A percentile compares a stretch with the other conserved stretches of the same genome.
Evolutionary conservation across 768 basidiomycete genomes (phyloP).

Genomic region (Amanita muscaria): DNA sequence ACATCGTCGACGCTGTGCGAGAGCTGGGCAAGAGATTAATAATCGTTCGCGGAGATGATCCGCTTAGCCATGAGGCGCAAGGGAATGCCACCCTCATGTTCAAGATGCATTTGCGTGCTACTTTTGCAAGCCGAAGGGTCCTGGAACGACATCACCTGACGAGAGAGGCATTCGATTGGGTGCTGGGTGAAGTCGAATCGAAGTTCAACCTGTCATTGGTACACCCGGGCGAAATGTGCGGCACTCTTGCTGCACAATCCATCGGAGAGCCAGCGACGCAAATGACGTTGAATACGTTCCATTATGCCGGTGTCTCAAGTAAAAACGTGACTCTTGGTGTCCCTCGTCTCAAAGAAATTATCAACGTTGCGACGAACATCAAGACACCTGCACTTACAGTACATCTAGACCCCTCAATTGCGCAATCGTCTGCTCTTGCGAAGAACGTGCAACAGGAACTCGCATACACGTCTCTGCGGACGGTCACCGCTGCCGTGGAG

Average conservation of each 20-base stretch:
- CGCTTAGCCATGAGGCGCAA: conserved; percentile 69
- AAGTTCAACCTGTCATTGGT: conserved; percentile 92
- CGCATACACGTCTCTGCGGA: conserved; percentile 87
- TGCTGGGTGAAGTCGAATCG: conserved; percentile 88
- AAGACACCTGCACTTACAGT: conserved; percentile 97
- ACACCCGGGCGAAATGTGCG: conserved; percentile 98
- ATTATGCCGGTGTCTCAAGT: conserved; percentile 99
- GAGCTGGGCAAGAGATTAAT: conserved; percentile 70
- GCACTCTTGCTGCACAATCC: conserved; percentile 94
- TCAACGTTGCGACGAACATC: conserved; percentile 98
- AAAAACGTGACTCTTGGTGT: conserved; percentile 99
- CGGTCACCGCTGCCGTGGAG: conserved; percentile 90
- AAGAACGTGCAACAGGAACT: conserved; percentile 91
- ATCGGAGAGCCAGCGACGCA: conserved; percentile 99
- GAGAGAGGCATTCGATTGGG: conserved; percentile 96
- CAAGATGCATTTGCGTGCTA: conserved; percentile 87
- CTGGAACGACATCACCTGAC: conserved; percentile 85
- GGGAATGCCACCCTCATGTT: conserved; percentile 86
- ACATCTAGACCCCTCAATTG: conserved; percentile 69
- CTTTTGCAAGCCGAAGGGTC: conserved; percentile 79
- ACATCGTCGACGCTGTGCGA: conserved; percentile 74
- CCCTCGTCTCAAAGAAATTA: conserved; percentile 97
- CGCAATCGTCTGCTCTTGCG: conserved; percentile 51
- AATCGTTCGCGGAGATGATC: conserved; percentile 82
- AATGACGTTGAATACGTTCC: conserved; percentile 99